Base-by-base conservation (phyloP, 148 eudicot species). In the Rhododendron griersonianum region DNA sequence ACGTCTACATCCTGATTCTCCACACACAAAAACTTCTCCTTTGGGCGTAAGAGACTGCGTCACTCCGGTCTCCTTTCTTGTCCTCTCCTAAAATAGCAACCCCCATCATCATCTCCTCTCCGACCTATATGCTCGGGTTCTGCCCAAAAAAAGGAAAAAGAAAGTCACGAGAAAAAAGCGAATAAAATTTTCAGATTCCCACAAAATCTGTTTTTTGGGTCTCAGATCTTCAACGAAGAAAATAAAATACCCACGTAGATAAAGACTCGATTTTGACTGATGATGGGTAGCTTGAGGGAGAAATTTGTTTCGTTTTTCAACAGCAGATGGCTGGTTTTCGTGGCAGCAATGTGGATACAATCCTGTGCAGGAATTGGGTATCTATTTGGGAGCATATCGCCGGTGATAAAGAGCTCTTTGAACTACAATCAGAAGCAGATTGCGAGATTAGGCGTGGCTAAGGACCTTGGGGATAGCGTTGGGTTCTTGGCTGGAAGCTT, bases 331-430 rank as follows among this genome's bases (percentile, higher is more conserved):
- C 73, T 86, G 67, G 87, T 86, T 10, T 86, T 86, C 41, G 87
- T 86, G 79, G 87, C 87, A 1, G 87, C 84, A 57, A 97, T 97
- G 91, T 97, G 99, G 99, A 91, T 97, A 67, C 98, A 97, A 88
- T 91, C 99, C 1, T 95, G 98, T 86, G 98, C 93, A 5, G 99
- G 99, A 0, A 89, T 97, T 82, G 99, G 99, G 81, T 97, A 97
- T 57, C 45, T 97, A 83, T 97, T 97, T 88, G 99, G 99, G 81
- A 97, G 99, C 79, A 92, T 96, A 41, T 96, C 99, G 0, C 99
- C 99, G 4, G 92, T 87, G 25, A 91, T 96, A 1, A 96, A 96
- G 85, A 93, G 90, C 63, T 89, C 92, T 74, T 86, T 96, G 87
- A 89, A 89, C 80, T 96, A 95, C 50, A 96, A 95, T 84, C 99